Evolutionary conservation across 192 early-diverging fungal genomes (phyloP), one percentile per base, ranked within the genome.

Genomic region (Coemansia erecta): DNA sequence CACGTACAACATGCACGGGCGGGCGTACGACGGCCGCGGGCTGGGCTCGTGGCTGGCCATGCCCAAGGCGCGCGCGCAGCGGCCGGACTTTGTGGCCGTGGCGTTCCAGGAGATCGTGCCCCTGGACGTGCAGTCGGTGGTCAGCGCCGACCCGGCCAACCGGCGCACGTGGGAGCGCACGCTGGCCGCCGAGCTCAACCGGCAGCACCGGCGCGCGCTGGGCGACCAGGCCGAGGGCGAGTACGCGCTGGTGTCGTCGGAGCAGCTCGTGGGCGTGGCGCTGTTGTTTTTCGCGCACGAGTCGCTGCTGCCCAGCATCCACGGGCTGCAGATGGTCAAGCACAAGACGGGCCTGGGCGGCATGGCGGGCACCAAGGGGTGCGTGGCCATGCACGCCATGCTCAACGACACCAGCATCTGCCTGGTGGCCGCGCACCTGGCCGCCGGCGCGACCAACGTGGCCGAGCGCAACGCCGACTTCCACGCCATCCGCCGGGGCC

Each of bases 61-160:
- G 60, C 61, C 61, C n/a, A 56, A 53, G 18, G 56, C 28, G 28
- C 28, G 2, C 7, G 28, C 64, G 18, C 28, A 46, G 44, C 64
- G 70, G 3, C 94, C 95, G 0, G 89, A 99, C 59, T 63, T 98
- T 17, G 83, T 87, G 23, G 88, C 88, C 1, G 87, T 98, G 64
- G 96, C 93, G 12, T 90, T 97, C 50, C 95, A 99, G 65, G 98
- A 99, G 66, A 86, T 99, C 22, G 95, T 99, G n/a, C 89, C 97
- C 68, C 72, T 99, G 44, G 92, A 80, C 39, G 81, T 85, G 19
- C 81, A 81, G 23, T 77, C 88, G 63, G 83, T 92, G 15, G 82
- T 90, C 47, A 80, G 82, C 7, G 81, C 86, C 18, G 87, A 90
- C 57, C 79, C 80, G 0, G 70, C 77, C 52, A 86, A 89, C 54